These are phyloP conservation scores for Herpetospermum pedunculosum DNA, from an alignment of 306 rosid genomes.

Conservation along the genomic window DNA sequence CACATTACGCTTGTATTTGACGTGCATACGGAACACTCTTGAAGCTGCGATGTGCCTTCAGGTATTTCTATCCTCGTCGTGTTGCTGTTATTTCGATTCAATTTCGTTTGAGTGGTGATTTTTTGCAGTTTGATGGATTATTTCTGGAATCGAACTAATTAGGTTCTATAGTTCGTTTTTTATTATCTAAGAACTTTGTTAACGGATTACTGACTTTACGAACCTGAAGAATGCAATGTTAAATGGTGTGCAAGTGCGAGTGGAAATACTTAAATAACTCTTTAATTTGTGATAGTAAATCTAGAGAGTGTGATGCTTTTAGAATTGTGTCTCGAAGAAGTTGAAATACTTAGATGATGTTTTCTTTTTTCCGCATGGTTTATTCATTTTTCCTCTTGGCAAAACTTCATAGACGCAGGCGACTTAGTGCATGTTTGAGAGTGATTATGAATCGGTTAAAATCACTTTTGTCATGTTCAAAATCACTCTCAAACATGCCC, in stretches of 20 bases:
- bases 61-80: conserved; percentile 19
- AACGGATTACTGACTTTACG: not conserved
- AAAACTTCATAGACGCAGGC: not conserved
- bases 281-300: not conserved
- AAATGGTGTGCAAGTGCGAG: not conserved
- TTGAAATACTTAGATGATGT: not conserved
- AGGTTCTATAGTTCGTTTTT: not conserved
- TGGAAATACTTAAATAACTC: not conserved
- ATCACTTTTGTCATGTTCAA: too few relatives aligned
- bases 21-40: conserved; percentile 83
- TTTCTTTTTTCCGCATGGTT: not conserved
- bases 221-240: not conserved
- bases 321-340: not conserved
- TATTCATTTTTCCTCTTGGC: not conserved
- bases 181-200: not conserved
- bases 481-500: too few relatives aligned
- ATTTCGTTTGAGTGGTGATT: not conserved
- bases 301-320: not conserved
- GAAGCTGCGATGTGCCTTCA: conserved; percentile 97
- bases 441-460: too few relatives aligned
- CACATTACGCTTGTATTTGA: conserved; percentile 61
- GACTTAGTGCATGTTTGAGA: too few relatives aligned
- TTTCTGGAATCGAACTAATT: not conserved
- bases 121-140: not conserved
- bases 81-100: not conserved